Percentiles rank a stretch among this genome's conserved stretches.
Conservation (phyloP, 1,284 basidiomycete species). For the Malassezia dermatis region DNA sequence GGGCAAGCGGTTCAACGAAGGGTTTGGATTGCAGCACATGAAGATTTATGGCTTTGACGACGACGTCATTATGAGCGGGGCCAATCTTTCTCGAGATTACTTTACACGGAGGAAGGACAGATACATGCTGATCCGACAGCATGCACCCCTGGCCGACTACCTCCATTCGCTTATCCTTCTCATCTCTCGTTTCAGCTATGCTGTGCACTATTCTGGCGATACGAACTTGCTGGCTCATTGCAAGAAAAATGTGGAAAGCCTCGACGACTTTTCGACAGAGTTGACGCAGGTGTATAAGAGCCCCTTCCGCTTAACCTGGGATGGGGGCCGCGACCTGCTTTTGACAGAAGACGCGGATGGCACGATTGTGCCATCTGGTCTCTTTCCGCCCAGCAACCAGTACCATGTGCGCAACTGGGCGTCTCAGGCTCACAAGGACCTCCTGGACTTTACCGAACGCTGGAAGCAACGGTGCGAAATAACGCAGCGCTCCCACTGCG, state of each 20-base stretch:
- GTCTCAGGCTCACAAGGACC: constrained; percentile 8
- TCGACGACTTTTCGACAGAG: constrained; percentile 9
- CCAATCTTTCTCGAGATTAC: constrained; percentile 88
- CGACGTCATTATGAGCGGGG: constrained; percentile 81
- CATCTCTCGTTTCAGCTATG: constrained; percentile 65
- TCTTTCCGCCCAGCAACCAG: background rate
- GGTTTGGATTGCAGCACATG: constrained; percentile 95
- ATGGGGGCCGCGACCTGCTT: constrained; percentile 25
- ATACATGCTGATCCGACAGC: constrained; percentile 65
- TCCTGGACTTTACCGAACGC: constrained; percentile 23
- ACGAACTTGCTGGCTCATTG: background rate
- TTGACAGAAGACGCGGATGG: constrained; percentile 16
- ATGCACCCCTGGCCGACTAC: constrained; percentile 65
- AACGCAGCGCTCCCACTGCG: background rate
- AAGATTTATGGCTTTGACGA: constrained; percentile 92
- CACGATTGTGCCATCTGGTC: constrained; percentile 4
- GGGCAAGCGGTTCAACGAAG: constrained; percentile 89
- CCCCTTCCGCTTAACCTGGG: constrained; percentile 27
- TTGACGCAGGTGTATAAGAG: constrained; percentile 10
- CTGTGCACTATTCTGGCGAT: constrained; percentile 16
- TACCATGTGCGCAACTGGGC: constrained; percentile 24
- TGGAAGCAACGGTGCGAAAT: constrained; percentile 19
- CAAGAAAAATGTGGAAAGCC: background rate
- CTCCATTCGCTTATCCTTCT: constrained; percentile 67
- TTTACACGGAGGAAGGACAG: constrained; percentile 91